Base-by-base conservation (phyloP, 306 rosid genomes). In the Astragalus membranaceus region DNA sequence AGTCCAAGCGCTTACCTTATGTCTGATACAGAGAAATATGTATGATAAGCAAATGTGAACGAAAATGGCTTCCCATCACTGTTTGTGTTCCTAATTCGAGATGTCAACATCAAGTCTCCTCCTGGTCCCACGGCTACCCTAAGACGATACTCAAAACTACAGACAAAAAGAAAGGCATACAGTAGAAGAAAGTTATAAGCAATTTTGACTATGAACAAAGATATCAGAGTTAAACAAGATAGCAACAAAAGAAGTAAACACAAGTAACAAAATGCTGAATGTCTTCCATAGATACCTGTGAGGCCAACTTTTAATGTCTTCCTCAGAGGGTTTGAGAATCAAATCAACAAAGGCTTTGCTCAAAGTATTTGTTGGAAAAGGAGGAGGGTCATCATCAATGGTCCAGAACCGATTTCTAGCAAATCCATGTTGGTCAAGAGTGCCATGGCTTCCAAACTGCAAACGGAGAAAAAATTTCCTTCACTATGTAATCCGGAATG, bases 21-120 rank as follows among this genome's bases (percentile, higher is more conserved):
- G 76, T 93, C 97, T 63, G 97, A 90, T 59, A 93, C 97, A 67
- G 88, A 88, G 70, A 93, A 88, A 82, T 93, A 93, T 10, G 97
- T 93, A 76, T 93, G 97, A 80, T 93, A 90, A 3, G 97, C 97
- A 83, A 90, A 93, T 54, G 98, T 88, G 88, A 93, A 93, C 5
- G 90, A 52, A 80, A 93, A 90, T 35, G 96, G 92, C 89, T 93
- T 90, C 77, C 97, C 98, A 10, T 93, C 98, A 59, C 79, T 58
- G 81, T 80, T 87, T 61, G 97, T 90, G 81, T 93, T 90, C 83
- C 96, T 82, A 68, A 93, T 82, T 66, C 98, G 96, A 65, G 96
- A 93, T 74, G 95, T 93, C 85, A 93, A 76, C 80, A 80, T 79
- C 61, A 93, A 82, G 76, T 93, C 98, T 74, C 98, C 98, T 71